phyloP scores from a whole-genome alignment of 257 asterid genomes.

The Solanum acaule region DNA sequence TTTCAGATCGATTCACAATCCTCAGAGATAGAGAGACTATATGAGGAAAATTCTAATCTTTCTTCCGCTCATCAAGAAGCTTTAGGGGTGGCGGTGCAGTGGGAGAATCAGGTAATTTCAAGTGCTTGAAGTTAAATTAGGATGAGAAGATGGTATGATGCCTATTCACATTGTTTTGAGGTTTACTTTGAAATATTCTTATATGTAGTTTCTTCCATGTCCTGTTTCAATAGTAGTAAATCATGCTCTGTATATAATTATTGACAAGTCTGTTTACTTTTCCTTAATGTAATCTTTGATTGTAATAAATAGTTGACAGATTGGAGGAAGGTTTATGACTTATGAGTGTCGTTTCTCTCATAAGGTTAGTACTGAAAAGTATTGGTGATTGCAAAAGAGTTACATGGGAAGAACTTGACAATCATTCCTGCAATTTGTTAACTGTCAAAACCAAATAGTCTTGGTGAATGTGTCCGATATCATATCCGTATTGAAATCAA shows the following conservation, averaged over 20 bases:
- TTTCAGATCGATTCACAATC: conserved; percentile 93
- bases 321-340: background rate
- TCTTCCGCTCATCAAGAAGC: conserved; percentile 83
- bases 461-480: background rate
- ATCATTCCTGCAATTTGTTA: background rate
- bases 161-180: background rate
- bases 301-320: background rate
- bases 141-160: background rate
- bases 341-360: background rate
- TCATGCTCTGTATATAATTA: background rate
- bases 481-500: background rate
- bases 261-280: background rate
- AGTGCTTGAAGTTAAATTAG: background rate
- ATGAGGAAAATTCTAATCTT: conserved; percentile 77
- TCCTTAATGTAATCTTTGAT: background rate
- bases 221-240: background rate
- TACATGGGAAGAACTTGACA: background rate
- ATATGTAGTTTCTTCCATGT: background rate
- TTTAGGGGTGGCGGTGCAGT: conserved; percentile 46
- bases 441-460: background rate
- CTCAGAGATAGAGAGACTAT: conserved; percentile 84
- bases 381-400: background rate
- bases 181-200: background rate
- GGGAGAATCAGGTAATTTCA: conserved; percentile 82
- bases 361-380: background rate